These are phyloP conservation scores for Geotrichum bryndzae DNA, from an alignment of 1,139 yeast species.

Conservation along the genomic window DNA sequence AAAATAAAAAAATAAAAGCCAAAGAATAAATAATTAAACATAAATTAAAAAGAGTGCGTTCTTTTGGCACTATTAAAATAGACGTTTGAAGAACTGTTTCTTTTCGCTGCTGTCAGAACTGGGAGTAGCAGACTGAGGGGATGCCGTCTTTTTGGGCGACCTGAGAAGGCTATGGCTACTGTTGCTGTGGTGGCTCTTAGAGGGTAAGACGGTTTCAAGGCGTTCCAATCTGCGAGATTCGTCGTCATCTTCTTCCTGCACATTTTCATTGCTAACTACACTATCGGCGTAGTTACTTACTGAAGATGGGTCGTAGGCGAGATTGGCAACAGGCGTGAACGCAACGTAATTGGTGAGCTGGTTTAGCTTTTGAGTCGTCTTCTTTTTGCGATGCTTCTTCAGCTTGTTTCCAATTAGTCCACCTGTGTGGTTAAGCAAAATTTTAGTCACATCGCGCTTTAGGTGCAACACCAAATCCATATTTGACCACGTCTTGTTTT, in stretches of 20 bases:
- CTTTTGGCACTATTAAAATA: neutral
- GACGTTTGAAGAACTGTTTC: conserved; percentile 2
- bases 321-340: conserved; percentile 33
- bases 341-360: conserved; percentile 34
- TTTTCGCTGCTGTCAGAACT: neutral
- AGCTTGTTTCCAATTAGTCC: conserved; percentile 74
- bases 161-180: neutral
- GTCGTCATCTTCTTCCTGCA: neutral
- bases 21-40: too few species aligned
- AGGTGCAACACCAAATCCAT: conserved; percentile 62
- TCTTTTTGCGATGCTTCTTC: conserved; percentile 28
- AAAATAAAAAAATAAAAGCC: neutral
- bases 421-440: conserved; percentile 70
- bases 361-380: conserved; percentile 26
- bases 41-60: neutral
- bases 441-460: conserved; percentile 57
- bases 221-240: neutral
- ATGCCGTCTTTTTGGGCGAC: neutral
- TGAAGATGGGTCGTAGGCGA: conserved; percentile 14
- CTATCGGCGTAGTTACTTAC: neutral
- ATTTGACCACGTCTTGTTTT: conserved; percentile 70
- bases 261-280: neutral
- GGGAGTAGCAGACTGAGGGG: neutral
- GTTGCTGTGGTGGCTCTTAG: neutral
- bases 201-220: neutral